Percentiles rank a stretch among this genome's conserved stretches.
Evolutionary conservation across 768 basidiomycete species (phyloP).

Genomic region (Lactarius pseudohatsudake): DNA sequence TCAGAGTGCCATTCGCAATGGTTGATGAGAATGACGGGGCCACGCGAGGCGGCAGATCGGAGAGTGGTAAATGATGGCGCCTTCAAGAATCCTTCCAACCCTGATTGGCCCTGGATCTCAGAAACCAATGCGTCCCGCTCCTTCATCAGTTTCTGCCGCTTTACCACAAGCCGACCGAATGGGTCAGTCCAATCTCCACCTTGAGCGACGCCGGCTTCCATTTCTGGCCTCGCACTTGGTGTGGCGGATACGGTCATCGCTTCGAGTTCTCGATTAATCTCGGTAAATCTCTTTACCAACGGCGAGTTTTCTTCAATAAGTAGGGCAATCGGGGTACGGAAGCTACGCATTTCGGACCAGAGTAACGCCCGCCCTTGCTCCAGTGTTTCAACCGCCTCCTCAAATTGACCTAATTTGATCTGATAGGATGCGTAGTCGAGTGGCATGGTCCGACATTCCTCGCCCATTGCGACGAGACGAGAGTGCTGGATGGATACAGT

Average conservation of each 20-base stretch:
- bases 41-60: constrained; percentile 5
- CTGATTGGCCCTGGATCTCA: not conserved
- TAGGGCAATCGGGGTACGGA: not conserved
- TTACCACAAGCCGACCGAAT: constrained; percentile 11
- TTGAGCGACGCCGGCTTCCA: no score
- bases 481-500: constrained; percentile 1
- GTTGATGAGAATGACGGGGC: constrained; percentile 7
- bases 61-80: constrained; percentile 8
- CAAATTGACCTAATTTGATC: not conserved
- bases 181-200: not conserved
- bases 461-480: constrained; percentile 1
- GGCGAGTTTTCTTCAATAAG: not conserved
- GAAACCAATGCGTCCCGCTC: constrained; percentile 7
- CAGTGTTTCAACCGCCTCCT: constrained; percentile 11
- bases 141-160: not conserved
- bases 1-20: constrained; percentile 14
- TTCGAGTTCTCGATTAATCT: constrained; percentile 11
- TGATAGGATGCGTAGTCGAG: constrained; percentile 8
- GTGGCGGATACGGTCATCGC: not conserved
- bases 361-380: not conserved
- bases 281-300: not conserved
- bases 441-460: not conserved
- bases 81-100: not conserved
- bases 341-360: not conserved
- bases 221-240: not conserved